Percentiles rank a stretch among this genome's conserved stretches.
Evolutionary conservation across 441 rosid species (phyloP).

Genomic region (Erodium chrysanthum): DNA sequence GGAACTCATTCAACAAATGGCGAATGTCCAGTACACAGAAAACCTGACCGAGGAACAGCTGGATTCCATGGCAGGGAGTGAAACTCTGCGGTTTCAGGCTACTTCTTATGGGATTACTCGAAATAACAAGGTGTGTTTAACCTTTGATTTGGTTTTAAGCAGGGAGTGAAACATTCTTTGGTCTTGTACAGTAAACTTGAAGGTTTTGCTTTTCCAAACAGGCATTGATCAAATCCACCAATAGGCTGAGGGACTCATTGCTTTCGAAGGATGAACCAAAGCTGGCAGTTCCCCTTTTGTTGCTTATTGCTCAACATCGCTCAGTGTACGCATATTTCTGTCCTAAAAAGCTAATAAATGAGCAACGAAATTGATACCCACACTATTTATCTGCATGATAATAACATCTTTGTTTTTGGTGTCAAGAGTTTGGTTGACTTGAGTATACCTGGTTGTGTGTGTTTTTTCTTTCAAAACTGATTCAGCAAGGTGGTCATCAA

Average conservation of each 20-base stretch:
- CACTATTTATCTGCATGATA: background rate
- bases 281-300: slow-evolving; percentile 81
- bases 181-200: background rate
- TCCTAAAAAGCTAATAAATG: background rate
- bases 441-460: background rate
- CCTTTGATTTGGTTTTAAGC: background rate
- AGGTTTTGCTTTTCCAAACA: slow-evolving; percentile 27
- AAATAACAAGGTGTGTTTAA: slow-evolving; percentile 73
- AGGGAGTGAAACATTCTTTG: slow-evolving; percentile 1
- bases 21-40: slow-evolving; percentile 96
- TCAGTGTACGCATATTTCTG: slow-evolving; percentile 63
- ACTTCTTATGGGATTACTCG: slow-evolving; percentile 93
- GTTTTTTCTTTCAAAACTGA: too few relatives aligned
- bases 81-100: slow-evolving; percentile 92
- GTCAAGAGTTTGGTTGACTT: too few relatives aligned
- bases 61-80: slow-evolving; percentile 99
- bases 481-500: too few relatives aligned
- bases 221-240: slow-evolving; percentile 92
- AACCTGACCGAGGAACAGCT: slow-evolving; percentile 98
- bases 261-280: slow-evolving; percentile 95
- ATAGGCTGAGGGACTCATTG: slow-evolving; percentile 85
- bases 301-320: slow-evolving; percentile 95
- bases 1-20: slow-evolving; percentile 99
- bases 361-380: background rate
- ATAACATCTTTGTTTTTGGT: too few relatives aligned